Base-by-base conservation (phyloP, 2,329 filamentous ascomycete genomes). In the Ascosphaera aggregata region DNA sequence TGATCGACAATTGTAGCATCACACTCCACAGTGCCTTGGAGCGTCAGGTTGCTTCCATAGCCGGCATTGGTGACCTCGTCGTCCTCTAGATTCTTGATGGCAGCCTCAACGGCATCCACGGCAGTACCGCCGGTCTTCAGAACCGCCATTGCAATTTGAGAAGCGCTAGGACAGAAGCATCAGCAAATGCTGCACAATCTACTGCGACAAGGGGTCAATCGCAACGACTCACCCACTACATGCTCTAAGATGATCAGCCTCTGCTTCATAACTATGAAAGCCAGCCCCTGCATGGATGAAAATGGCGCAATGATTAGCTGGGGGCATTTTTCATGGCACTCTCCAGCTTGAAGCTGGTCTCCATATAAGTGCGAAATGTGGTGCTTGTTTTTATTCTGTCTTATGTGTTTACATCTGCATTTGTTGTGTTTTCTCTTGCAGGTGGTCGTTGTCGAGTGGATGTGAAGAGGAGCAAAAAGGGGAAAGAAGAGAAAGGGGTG, bases 231-330 rank as follows among this genome's bases (percentile, higher is more conserved):
- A 94, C 86, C 86, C 76, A 51, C 78, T 76, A 56, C 89, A 95
- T 34, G 84, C 84, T 50, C 76, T 66, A 8, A 98, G 68, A 52
- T 98, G 89, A 30, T 80, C 66, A 41, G 67, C 64, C 54, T 98
- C 85, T 52, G 95, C 95, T 43, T 79, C 71, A 18, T 71, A 64
- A 52, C 84, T 94, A 55, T 98, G 89, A 50, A 81, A 98, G 3
- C 89, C 89, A 13, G 89, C 89, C 24, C 89, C 89, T 30, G 86
- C 89, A 57, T 98, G 89, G 35, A 98, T 76, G 55, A 93, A 95
- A 39, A 98, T 86, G 42, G 82, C 84, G n/a, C n/a, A n/a, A n/a
- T n/a, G n/a, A n/a, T n/a, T n/a, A n/a, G n/a, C n/a, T n/a, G n/a
- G n/a, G n/a, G n/a, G n/a, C n/a, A n/a, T n/a, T n/a, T n/a, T n/a